Base-by-base conservation (phyloP, 495 filamentous ascomycete genomes). In the Aspergillus haitiensis region DNA sequence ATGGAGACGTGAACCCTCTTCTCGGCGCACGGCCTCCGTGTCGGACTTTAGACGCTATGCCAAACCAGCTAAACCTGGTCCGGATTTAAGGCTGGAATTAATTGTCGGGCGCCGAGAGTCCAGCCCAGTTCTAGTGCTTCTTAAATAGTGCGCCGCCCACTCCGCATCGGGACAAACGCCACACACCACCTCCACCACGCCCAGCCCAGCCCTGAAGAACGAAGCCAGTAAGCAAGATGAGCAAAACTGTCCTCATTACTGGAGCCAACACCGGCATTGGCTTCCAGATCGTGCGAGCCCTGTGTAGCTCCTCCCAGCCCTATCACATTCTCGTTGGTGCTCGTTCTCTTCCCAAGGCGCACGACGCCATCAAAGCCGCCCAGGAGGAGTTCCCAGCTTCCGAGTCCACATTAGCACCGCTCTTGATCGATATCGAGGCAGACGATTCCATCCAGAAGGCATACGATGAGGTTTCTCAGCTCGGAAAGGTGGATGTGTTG, bases 361-460 rank as follows among this genome's bases (percentile, higher is more conserved):
- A 81, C 7, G 60, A 68, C 2, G 81, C 82, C n/a, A 72, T 75
- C 46, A 47, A 63, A 5, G 47, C 62, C 0, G 32, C 76, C 3
- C 57, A 68, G 44, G 59, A 65, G n/a, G 73, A 78, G 42, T 67
- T 72, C 33, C 75, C 81, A 0, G 34, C 64, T 0, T 70, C 70
- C 1, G 6, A 58, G 10, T 81, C 71, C 54, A 74, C 62, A 1
- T 35, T 82, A 6, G 31, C 31, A 1, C 55, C 67, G 0, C 44
- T 85, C 0, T 71, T 78, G 44, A 56, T 86, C 8, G 83, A 86
- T 64, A 70, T 86, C 12, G 73, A 71, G 46, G 73, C 75, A 1
- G 82, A 85, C 60, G 70, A 72, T n/a, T 84, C 81, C 12, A 82
- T 86, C 52, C 52, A 76, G 21, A 54, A 55, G 6, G 78, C 76